Conservation (phyloP, 352 stramenopile species). For the Hyaloperonospora arabidopsidis region DNA sequence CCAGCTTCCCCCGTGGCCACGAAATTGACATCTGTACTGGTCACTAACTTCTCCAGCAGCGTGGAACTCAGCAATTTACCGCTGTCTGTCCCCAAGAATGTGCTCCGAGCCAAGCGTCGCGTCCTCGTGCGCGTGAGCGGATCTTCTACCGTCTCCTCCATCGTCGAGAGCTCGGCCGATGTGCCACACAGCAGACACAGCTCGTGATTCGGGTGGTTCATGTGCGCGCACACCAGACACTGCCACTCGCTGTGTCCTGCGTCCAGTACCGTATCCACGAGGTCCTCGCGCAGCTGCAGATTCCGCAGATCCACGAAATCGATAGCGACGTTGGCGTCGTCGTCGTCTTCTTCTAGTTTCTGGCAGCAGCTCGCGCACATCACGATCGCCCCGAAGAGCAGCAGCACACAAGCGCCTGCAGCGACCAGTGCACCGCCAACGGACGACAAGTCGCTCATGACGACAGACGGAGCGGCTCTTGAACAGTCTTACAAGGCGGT, state of each 20-base stretch:
- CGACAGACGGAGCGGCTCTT: background rate
- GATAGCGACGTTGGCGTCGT: slow-evolving; percentile 37
- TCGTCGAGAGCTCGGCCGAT: slow-evolving; percentile 43
- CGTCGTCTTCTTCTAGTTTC: slow-evolving; percentile 22
- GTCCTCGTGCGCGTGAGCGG: slow-evolving; percentile 9
- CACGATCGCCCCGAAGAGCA: slow-evolving; percentile 45
- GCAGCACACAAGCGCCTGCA: slow-evolving; percentile 27
- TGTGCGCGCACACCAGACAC: slow-evolving; percentile 63
- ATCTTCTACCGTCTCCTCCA: slow-evolving; percentile 33
- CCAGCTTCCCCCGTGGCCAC: slow-evolving; percentile 4
- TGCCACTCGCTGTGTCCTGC: slow-evolving; percentile 59
- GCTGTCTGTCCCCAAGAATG: slow-evolving; percentile 25
- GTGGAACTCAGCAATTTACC: slow-evolving; percentile 26
- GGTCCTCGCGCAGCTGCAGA: slow-evolving; percentile 52
- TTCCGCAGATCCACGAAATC: slow-evolving; percentile 45
- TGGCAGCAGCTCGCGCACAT: slow-evolving; percentile 37
- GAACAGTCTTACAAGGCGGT: no score
- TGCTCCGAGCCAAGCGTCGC: slow-evolving; percentile 21
- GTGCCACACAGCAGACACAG: slow-evolving; percentile 58
- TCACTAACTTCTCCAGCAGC: slow-evolving; percentile 21
- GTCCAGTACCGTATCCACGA: slow-evolving; percentile 59
- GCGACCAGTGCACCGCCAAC: slow-evolving; percentile 27
- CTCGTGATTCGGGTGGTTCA: slow-evolving; percentile 64
- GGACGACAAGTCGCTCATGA: slow-evolving; percentile 27
- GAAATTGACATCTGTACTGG: slow-evolving; percentile 8